Evolutionary conservation across 371 early-diverging fungal species (phyloP), one percentile per base, ranked within the genome.

Genomic region (Mucor irregularis): DNA sequence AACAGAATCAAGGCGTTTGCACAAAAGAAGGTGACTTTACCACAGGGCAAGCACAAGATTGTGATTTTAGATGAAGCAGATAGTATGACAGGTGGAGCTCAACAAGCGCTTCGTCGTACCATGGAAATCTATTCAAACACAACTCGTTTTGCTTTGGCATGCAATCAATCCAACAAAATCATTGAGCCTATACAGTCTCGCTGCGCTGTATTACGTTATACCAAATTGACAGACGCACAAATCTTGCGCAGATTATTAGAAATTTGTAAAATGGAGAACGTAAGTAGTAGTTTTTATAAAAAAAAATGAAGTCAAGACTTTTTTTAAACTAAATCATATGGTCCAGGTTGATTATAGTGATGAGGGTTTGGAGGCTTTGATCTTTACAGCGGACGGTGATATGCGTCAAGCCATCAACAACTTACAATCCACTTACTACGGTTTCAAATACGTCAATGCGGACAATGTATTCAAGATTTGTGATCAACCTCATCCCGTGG

Each of bases 171-270:
- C 45, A 84, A 83, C 67, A 99, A 99, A 73, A 96, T 99, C 61
- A 97, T 99, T 63, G 99, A 99, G 64, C 99, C 99, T 21, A 99
- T 99, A 58, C 99, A 99, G 73, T 92, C 92, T 46, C 89, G 99
- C 55, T 98, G 99, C 73, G 97, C 99, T 11, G 94, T 98, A 50
- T 70, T 99, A 38, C 84, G 94, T 21, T 99, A 90, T 66, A 83
- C 86, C 1, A 86, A 86, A 52, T 74, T 99, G 58, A 78, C 83
- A 5, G 87, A 90, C 58, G 71, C 80, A 46, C 90, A 97, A 66
- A 74, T 99, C 1, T 64, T 89, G 35, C 75, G 77, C 22, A 82
- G 97, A 44, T 69, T 99, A 42, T 65, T 82, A 16, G 91, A 93
- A 62, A 90, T 99, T 44, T 90, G 94, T 65, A 68, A 87, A 26